A percentile compares a stretch with the other conserved stretches of the same genome.
Evolutionary conservation across 805 yeast species (phyloP).

Genomic region (Saccharomycopsis microspora): DNA sequence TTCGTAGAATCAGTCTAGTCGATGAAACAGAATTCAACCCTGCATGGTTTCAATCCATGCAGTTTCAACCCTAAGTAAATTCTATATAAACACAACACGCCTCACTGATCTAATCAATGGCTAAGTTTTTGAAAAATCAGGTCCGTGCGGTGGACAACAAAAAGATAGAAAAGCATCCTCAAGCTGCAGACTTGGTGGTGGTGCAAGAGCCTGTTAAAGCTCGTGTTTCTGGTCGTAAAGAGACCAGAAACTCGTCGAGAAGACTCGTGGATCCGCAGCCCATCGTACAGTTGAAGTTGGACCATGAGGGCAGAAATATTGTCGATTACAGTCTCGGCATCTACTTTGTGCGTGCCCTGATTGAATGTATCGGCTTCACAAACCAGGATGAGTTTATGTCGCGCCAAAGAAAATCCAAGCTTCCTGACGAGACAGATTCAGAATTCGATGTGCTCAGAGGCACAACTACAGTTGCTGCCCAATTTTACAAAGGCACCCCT

Average conservation of each 20-base stretch:
- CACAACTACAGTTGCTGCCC: slow-evolving; percentile 14
- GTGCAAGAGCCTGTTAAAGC: slow-evolving; percentile 17
- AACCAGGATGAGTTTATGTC: slow-evolving; percentile 9
- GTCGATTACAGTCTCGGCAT: slow-evolving; percentile 15
- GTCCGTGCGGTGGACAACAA: slow-evolving; percentile 10
- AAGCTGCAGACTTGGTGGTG: slow-evolving; percentile 9
- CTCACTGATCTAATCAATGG: slow-evolving; percentile 3
- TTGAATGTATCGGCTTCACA: slow-evolving; percentile 14
- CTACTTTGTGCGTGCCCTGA: slow-evolving; percentile 15
- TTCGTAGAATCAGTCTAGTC: too few relatives aligned
- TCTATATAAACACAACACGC: too few relatives aligned
- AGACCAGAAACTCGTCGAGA: slow-evolving; percentile 15
- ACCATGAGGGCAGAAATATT: slow-evolving; percentile 8
- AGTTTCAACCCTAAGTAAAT: too few relatives aligned
- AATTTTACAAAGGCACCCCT: slow-evolving; percentile 14
- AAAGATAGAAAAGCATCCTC: neutral
- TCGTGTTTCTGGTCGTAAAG: slow-evolving; percentile 16
- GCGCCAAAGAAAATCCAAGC: slow-evolving; percentile 15
- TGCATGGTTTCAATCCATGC: too few relatives aligned
- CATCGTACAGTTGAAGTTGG: slow-evolving; percentile 13
- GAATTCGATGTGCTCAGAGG: slow-evolving; percentile 15
- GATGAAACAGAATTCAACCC: too few relatives aligned
- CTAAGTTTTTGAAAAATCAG: slow-evolving; percentile 15
- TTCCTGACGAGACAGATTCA: slow-evolving; percentile 2
- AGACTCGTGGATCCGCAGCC: slow-evolving; percentile 17